Evolutionary conservation across 164 flowering plant genomes (phyloP).

Genomic region (Taxillus chinensis): DNA sequence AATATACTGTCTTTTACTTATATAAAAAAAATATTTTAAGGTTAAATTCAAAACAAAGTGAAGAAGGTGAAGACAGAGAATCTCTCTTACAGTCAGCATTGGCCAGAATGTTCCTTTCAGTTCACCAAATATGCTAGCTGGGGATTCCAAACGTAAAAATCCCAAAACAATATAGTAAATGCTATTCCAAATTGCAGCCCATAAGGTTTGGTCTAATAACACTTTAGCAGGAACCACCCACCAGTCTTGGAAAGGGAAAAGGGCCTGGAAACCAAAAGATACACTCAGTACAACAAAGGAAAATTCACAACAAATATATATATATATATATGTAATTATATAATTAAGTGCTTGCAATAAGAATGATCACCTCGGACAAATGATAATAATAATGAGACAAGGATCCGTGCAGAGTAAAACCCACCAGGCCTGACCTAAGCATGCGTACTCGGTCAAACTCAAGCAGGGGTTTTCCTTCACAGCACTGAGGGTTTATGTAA

Average conservation of each 20-base stretch:
- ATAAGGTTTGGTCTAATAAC: conserved; percentile 77
- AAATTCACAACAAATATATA: not conserved
- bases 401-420: conserved; percentile 74
- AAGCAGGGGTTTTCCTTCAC: conserved; percentile 69
- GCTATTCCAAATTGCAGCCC: conserved; percentile 92
- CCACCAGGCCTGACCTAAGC: conserved; percentile 74
- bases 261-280: conserved; percentile 35
- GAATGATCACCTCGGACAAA: conserved; percentile 54
- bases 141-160: conserved; percentile 63
- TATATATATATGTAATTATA: not conserved
- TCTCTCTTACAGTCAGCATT: conserved; percentile 68
- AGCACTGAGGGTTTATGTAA: conserved; percentile 33
- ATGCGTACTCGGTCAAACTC: conserved; percentile 58
- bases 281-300: conserved; percentile 11
- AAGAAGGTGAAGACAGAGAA: conserved; percentile 3
- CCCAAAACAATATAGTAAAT: conserved; percentile 67
- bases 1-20: too few relatives aligned
- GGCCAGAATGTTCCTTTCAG: conserved; percentile 72
- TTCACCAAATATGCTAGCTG: conserved; percentile 41
- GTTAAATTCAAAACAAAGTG: not conserved
- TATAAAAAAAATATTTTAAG: too few relatives aligned
- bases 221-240: conserved; percentile 97
- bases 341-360: not conserved
- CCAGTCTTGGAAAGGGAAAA: conserved; percentile 86
- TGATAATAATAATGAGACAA: conserved; percentile 77